Conservation (phyloP, 371 early-diverging fungal genomes). For the Lichtheimia hyalospora region DNA sequence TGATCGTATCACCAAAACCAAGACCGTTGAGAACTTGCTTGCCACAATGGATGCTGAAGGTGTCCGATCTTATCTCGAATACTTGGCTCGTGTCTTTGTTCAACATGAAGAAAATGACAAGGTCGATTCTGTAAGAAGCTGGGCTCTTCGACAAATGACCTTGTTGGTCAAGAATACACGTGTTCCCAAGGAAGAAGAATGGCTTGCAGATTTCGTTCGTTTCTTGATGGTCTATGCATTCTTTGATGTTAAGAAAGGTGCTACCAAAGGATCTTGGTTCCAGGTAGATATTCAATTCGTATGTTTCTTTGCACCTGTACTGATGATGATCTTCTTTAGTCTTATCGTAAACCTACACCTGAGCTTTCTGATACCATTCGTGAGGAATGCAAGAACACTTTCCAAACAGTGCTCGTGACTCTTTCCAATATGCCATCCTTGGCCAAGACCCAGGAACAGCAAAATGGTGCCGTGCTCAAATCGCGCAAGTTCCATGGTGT, state of each 20-base stretch:
- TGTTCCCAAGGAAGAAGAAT: constrained; percentile 73
- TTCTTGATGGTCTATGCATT: constrained; percentile 77
- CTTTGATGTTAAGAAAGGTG: constrained; percentile 55
- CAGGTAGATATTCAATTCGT: constrained; percentile 22
- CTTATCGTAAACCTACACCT: constrained; percentile 51
- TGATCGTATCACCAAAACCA: constrained; percentile 73
- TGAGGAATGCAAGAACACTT: constrained; percentile 57
- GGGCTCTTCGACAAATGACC: constrained; percentile 83
- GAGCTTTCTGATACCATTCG: constrained; percentile 55
- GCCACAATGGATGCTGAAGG: constrained; percentile 68
- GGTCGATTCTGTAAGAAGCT: constrained; percentile 63
- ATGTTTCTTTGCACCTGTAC: not conserved
- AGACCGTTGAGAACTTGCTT: constrained; percentile 76
- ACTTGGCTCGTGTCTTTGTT: constrained; percentile 68
- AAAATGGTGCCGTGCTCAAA: constrained; percentile 25
- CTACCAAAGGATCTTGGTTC: constrained; percentile 26
- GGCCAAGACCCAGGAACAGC: constrained; percentile 40
- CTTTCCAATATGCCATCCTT: constrained; percentile 59
- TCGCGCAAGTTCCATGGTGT: constrained; percentile 57
- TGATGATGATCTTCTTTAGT: constrained; percentile 10
- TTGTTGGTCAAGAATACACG: constrained; percentile 68
- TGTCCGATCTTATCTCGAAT: constrained; percentile 68
- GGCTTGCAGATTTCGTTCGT: constrained; percentile 62
- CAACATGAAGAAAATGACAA: constrained; percentile 29
- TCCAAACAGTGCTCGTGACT: constrained; percentile 68